phyloP scores from a whole-genome alignment of 257 asterid genomes.

The Ligustrum vulgare region DNA sequence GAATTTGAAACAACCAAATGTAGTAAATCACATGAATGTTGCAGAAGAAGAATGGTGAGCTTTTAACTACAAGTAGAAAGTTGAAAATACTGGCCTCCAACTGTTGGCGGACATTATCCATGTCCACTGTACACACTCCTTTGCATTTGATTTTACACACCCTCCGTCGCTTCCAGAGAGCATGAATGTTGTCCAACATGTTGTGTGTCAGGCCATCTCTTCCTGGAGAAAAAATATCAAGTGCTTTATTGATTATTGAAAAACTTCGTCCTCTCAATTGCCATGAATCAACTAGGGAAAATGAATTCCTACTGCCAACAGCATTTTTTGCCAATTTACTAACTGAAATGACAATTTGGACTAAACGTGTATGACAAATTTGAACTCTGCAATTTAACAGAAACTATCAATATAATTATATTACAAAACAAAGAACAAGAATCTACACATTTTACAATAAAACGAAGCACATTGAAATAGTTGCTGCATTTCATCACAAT shows the following conservation, averaged over 20 bases:
- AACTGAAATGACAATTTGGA: not conserved
- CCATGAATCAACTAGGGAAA: not conserved
- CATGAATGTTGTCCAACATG: constrained; percentile 93
- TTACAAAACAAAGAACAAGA: not conserved
- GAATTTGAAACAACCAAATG: not conserved
- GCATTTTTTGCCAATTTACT: not conserved
- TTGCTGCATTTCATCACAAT: not conserved
- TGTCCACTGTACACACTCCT: constrained; percentile 96
- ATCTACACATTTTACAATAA: not conserved
- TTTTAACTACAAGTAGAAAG: constrained; percentile 26
- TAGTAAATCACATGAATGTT: not conserved
- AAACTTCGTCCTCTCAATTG: not conserved
- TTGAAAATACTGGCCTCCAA: constrained; percentile 75
- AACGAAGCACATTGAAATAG: not conserved
- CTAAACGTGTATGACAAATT: not conserved
- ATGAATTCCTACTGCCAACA: not conserved
- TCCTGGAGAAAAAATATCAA: constrained; percentile 41
- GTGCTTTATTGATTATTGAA: not conserved
- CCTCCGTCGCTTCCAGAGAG: constrained; percentile 87
- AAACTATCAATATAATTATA: not conserved
- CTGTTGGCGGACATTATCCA: constrained; percentile 73
- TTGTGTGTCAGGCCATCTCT: constrained; percentile 96
- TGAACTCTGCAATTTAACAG: not conserved
- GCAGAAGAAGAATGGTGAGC: constrained; percentile 2
- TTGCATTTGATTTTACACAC: constrained; percentile 92